phyloP scores from a whole-genome alignment of 345 rosid genomes.

The Kandelia obovata region DNA sequence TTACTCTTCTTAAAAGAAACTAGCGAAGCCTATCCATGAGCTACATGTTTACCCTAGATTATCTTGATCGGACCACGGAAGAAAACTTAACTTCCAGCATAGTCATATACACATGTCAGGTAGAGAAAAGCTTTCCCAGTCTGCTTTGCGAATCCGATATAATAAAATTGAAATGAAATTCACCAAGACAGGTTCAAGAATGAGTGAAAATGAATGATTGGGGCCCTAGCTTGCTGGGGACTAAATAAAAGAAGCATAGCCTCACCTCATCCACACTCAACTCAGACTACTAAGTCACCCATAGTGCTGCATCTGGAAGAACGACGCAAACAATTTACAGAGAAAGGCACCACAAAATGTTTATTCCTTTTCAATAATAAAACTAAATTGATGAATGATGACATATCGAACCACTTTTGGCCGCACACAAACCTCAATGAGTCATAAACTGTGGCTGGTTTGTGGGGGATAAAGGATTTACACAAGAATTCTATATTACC shows the following conservation, averaged over 20 bases:
- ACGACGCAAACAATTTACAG: slow-evolving; percentile 2
- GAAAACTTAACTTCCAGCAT: neutral
- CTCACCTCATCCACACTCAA: neutral
- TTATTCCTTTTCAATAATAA: slow-evolving; percentile 46
- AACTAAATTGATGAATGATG: slow-evolving; percentile 36
- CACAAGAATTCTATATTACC: slow-evolving; percentile 33
- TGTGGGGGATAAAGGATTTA: slow-evolving; percentile 28
- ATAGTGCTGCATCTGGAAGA: slow-evolving; percentile 6
- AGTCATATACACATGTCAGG: neutral
- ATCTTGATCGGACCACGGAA: too few species aligned
- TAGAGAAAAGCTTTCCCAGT: neutral
- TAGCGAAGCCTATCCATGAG: too few species aligned
- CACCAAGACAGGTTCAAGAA: neutral
- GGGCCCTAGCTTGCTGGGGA: neutral
- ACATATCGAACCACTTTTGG: slow-evolving; percentile 39
- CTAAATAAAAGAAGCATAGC: neutral
- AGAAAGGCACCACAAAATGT: slow-evolving; percentile 17
- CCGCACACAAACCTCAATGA: slow-evolving; percentile 46
- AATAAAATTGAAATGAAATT: neutral
- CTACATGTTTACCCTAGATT: too few species aligned
- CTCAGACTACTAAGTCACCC: neutral
- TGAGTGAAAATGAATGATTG: neutral
- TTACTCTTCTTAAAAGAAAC: too few species aligned
- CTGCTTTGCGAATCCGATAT: neutral
- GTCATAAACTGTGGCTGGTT: slow-evolving; percentile 28